phyloP scores from a whole-genome alignment of 441 rosid species.

The Manihot esculenta region DNA sequence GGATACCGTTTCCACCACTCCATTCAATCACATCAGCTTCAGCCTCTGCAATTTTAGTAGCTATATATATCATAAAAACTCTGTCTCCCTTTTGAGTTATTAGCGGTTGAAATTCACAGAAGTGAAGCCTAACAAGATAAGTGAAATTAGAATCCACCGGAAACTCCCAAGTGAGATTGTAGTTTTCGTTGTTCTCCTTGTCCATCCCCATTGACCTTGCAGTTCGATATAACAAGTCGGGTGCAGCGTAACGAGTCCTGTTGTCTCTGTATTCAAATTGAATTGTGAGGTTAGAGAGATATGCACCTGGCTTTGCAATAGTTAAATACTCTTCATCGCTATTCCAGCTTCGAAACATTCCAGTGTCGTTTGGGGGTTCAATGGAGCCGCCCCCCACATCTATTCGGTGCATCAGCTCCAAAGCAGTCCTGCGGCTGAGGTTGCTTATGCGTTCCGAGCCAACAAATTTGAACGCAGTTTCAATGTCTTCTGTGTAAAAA shows the following conservation, averaged over 20 bases:
- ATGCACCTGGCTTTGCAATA: background rate
- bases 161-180: conserved; percentile 42
- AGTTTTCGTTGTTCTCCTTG: background rate
- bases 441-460: background rate
- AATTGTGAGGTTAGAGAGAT: accelerated
- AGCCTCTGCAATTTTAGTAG: no score
- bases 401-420: conserved; percentile 36
- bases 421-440: conserved; percentile 17
- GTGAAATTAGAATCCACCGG: conserved; percentile 33
- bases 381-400: conserved; percentile 34
- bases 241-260: no score
- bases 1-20: no score
- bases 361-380: background rate
- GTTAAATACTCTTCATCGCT: conserved; percentile 18
- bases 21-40: no score
- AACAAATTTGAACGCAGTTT: background rate
- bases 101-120: conserved; percentile 29
- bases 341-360: conserved; percentile 31
- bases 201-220: background rate
- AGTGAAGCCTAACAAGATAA: conserved; percentile 46
- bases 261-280: background rate
- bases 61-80: no score
- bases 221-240: no score
- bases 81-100: no score
- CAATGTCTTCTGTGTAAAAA: no score